These are phyloP conservation scores for Angophora floribunda DNA, from an alignment of 345 rosid genomes.

Conservation along the genomic window DNA sequence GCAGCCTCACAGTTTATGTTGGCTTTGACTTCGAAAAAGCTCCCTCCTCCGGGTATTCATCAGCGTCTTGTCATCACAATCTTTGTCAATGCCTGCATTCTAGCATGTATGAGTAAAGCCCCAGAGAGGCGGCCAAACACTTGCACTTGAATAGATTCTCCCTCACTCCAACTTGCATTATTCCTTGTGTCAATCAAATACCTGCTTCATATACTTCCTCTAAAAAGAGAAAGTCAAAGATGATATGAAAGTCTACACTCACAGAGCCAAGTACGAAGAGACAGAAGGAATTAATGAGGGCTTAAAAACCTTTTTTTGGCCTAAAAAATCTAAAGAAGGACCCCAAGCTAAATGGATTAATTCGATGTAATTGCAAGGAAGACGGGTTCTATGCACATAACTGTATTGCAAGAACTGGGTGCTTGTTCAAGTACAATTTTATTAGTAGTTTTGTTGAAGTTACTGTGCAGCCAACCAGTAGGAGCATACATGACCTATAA, in stretches of 20 bases:
- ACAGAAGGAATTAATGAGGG: neutral
- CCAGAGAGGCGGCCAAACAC: neutral
- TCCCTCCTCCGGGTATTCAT: neutral
- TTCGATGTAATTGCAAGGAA: neutral
- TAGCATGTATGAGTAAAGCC: neutral
- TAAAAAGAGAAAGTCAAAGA: neutral
- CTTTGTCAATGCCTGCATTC: neutral
- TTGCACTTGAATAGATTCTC: neutral
- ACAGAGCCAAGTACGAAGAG: neutral
- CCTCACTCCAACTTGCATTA: neutral
- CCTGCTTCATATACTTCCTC: neutral
- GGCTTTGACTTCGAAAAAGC: conserved; percentile 5
- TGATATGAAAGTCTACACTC: neutral
- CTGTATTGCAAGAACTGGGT: neutral
- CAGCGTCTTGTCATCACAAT: neutral
- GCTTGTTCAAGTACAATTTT: neutral
- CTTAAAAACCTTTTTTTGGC: neutral
- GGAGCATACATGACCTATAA: neutral
- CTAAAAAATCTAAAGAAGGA: neutral
- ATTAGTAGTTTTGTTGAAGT: neutral
- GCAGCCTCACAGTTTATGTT: conserved; percentile 3
- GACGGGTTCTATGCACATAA: neutral
- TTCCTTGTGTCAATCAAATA: neutral
- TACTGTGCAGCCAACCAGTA: neutral
- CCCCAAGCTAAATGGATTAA: neutral